Evolutionary conservation across 192 early-diverging fungal genomes (phyloP), one percentile per base, ranked within the genome.

Genomic region (Umbelopsis isabellina): DNA sequence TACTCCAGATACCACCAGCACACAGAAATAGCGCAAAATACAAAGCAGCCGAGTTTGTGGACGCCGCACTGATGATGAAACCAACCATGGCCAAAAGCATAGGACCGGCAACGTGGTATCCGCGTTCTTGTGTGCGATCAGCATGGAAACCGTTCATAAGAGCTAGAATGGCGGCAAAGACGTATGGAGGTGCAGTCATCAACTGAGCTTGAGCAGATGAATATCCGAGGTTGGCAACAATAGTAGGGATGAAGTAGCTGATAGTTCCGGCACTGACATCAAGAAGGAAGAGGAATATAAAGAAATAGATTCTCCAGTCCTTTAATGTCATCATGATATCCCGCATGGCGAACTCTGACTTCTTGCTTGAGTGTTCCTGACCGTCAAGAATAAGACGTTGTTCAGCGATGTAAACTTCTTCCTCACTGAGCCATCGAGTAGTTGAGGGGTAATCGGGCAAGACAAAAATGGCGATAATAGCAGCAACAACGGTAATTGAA

Each of bases 391-490:
- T 13, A 10, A 90, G 76, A 50, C 84, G 81, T n/a, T 48, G 46
- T 30, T 84, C 52, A 11, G 85, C 83, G 15, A 78, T 52, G 0
- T 55, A 73, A 3, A 81, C 66, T 77, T 91, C 88, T 50, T 82
- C 79, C 18, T 79, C 79, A 18, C 76, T 85, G 41, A 92, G 61
- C 61, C 88, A 92, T 9, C 68, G 74, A 9, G 87, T 88, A 3
- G 74, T 80, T 50, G 77, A 53, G 10, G 89, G 87, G 49, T 81
- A 82, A 76, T 86, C 83, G 18, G 86, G 84, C 37, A 88, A 66
- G 16, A 87, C 10, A 4, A 84, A 61, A 21, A 72, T 71, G 45
- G 84, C 81, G 47, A 75, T 21, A 0, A 79, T 37, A 1, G 81
- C 85, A 37, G 84, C 51, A 8, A 37, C 51, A 1, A 89, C 79